Evolutionary conservation across 1,139 yeast species (phyloP).

Genomic region (Kurtzmaniella natalensis): DNA sequence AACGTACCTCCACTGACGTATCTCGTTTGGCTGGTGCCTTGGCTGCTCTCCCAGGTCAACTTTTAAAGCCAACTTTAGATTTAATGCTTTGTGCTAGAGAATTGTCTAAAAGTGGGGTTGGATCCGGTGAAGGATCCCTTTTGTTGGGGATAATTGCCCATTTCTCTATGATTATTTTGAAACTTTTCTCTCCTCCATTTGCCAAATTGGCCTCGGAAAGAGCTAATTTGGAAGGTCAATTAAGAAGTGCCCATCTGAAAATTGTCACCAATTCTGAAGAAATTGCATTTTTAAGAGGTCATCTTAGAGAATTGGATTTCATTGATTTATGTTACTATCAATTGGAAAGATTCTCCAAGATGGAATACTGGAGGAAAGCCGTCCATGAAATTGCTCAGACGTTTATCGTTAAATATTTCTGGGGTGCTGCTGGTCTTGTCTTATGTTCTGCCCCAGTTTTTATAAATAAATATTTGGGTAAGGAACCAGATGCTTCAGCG

Average conservation of each 20-base stretch:
- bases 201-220: conserved; percentile 76
- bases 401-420: conserved; percentile 83
- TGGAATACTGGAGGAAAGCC: conserved; percentile 74
- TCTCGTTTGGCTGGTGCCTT: conserved; percentile 69
- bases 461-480: conserved; percentile 53
- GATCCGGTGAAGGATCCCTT: conserved; percentile 81
- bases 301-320: conserved; percentile 70
- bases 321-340: conserved; percentile 80
- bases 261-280: conserved; percentile 79
- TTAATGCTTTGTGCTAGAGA: conserved; percentile 79
- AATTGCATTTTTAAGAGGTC: conserved; percentile 82
- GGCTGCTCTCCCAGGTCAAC: conserved; percentile 78
- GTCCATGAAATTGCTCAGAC: conserved; percentile 74
- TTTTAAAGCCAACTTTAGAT: conserved; percentile 82
- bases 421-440: conserved; percentile 94
- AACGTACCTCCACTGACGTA: conserved; percentile 75
- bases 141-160: conserved; percentile 80
- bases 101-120: conserved; percentile 69
- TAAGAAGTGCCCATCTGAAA: conserved; percentile 78
- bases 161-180: conserved; percentile 67
- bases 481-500: conserved; percentile 46
- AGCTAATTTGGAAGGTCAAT: conserved; percentile 81
- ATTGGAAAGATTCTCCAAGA: conserved; percentile 71
- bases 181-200: conserved; percentile 84
- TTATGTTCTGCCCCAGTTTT: conserved; percentile 89